Evolutionary conservation across 2,329 filamentous ascomycete genomes (phyloP), one percentile per base, ranked within the genome.

Genomic region (Diaporthe sp.): DNA sequence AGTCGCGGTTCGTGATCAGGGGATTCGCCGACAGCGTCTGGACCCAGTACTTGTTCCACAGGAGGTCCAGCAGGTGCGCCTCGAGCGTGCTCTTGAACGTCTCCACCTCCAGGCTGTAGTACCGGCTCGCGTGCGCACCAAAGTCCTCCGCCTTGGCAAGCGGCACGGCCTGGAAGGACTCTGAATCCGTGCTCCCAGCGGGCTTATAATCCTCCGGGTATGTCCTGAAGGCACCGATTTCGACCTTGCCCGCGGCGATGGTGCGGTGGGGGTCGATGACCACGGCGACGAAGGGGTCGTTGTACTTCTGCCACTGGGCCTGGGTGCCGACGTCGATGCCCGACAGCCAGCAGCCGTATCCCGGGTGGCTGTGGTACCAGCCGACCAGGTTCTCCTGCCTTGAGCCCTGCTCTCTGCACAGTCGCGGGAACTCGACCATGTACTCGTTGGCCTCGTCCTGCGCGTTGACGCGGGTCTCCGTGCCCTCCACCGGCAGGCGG

Each of bases 21-120:
- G 96, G 96, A 80, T 92, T 97, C 80, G 98, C 95, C 44, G 95
- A 97, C 28, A 99, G 90, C 8, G 97, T 99, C 82, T 97, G 94
- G 47, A 98, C 96, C 97, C 95, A 98, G 88, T 99, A 99, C 85
- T 98, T 98, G 87, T 98, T 98, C 97, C 97, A 98, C 42, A 99
- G 88, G 71, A 95, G 90, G 81, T 97, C 95, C 7, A 99, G 88
- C 34, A 99, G 89, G 80, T 95, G 94, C 2, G 92, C 90, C 85
- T 99, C 97, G 39, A 99, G 92, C 0, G 94, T 94, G 78, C 94
- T 97, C 87, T 98, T 98, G 90, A 95, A 99, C 85, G 98, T 95
- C 44, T 95, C 95, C 20, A 98, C 94, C 77, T 97, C 94, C 8
- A 99, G 90, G 20, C 94, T 90, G 85, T 99, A 99, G 87, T 99